Base-by-base conservation (phyloP, 2,329 filamentous ascomycete species). In the Diaporthe humulicola region DNA sequence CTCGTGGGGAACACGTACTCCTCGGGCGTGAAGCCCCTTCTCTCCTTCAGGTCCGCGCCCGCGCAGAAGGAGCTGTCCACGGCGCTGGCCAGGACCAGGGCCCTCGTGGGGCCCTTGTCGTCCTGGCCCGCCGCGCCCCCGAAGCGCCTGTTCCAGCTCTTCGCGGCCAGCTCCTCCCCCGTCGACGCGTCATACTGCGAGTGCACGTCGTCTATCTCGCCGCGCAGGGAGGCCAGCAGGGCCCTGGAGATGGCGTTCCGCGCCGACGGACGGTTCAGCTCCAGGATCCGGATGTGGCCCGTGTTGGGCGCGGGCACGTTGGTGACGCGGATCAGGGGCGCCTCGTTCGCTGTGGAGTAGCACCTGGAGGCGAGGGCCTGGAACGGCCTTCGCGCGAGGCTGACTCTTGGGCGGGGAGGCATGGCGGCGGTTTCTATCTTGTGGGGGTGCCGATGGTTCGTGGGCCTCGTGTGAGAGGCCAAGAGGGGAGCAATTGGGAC, bases 41-140 rank as follows among this genome's bases (percentile, higher is more conserved):
- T 88, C 87, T 98, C 96, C 82, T 98, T 98, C 80, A 99, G 85
- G 82, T 99, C 97, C 5, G 97, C 97, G 50, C 97, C 97, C 0
- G 97, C 95, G 84, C 97, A 99, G 84, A 99, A 99, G 79, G 92
- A 93, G 33, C 91, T 88, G 79, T 98, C 95, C n/a, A 95, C 90
- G 54, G 95, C 94, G 81, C 94, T 97, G 15, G 95, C 94, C 22
- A 99, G 80, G 54, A 99, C 91, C 78, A 99, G 83, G 2, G 94
- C 96, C 77, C 97, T 88, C 22, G 96, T 98, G 0, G 89, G 89
- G 0, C 88, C 89, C 76, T 84, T 86, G 77, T 87, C 78, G 74
- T 87, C 85, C 5, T 82, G 79, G 0, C 85, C 86, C 3, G 86
- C 86, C 0, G 82, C 82, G 45, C 88, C 87, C 38, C 86, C 88